Evolutionary conservation across 805 yeast species (phyloP).

Genomic region (Candida takata): DNA sequence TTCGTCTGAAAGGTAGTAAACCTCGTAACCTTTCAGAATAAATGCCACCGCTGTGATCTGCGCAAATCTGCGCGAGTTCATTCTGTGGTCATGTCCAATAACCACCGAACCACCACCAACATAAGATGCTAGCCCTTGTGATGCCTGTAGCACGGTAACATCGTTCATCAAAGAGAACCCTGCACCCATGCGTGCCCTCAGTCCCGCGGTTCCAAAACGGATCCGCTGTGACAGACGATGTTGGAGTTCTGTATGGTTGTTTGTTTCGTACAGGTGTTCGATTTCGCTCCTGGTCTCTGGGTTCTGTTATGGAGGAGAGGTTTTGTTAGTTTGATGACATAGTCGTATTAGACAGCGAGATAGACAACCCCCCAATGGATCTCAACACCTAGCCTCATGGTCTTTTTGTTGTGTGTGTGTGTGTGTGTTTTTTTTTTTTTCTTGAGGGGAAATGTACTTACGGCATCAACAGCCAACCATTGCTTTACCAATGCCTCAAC

Average conservation of each 20-base stretch:
- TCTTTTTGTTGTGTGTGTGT: too few species aligned
- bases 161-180: conserved; percentile 88
- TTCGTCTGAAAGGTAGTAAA: conserved; percentile 46
- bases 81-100: conserved; percentile 89
- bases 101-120: conserved; percentile 44
- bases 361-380: too few species aligned
- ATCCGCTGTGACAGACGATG: conserved; percentile 52
- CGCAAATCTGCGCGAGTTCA: conserved; percentile 74
- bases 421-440: too few species aligned
- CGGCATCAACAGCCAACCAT: conserved; percentile 12
- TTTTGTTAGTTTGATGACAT: too few species aligned
- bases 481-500: conserved; percentile 7
- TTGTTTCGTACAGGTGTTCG: conserved; percentile 29
- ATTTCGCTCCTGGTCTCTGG: conserved; percentile 53
- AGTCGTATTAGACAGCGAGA: too few species aligned
- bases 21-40: conserved; percentile 57
- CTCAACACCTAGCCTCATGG: too few species aligned
- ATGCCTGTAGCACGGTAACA: conserved; percentile 82
- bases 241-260: conserved; percentile 40
- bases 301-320: conserved; percentile 21
- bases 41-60: conserved; percentile 73
- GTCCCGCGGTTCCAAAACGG: conserved; percentile 89
- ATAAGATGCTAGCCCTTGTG: conserved; percentile 70
- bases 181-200: conserved; percentile 82
- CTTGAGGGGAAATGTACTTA: background rate